Evolutionary conservation across 225 moss, liverwort and hornwort species (phyloP), one percentile per base, ranked within the genome.

Genomic region (Rhytidiadelphus loreus): DNA sequence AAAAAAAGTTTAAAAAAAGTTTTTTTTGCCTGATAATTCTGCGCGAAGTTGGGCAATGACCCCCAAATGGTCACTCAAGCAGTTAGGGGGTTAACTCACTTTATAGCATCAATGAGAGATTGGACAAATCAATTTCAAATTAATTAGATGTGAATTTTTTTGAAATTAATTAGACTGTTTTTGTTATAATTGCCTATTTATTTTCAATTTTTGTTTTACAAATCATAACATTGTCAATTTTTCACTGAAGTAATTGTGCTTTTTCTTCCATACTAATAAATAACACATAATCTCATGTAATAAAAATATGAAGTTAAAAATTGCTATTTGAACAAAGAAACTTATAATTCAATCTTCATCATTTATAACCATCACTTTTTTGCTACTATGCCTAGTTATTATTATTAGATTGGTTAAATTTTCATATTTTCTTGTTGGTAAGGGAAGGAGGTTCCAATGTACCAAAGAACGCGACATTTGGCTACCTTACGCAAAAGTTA

Each of bases 401-500:
- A 44, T 28, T 23, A 44, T 28, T 44, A 29, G 0, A 16, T 0
- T 71, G 2, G 9, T 71, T 3, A 44, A 16, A 43, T 28, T 43
- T 28, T 72, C 3, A 17, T 44, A 16, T 28, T 44, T 72, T 44
- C 10, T 44, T 73, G 18, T 17, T 29, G 11, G 73, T 2, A 29
- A 18, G 18, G 11, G 18, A 73, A 44, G 6, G 29, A 44, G 5
- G 28, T 44, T 72, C 3, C 3, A 17, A 29, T 1, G 3, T 1
- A 11, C 28, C 1, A 29, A 29, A 28, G 8, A 14, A 43, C 2
- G 2, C 4, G 0, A 11, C 17, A 17, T 72, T 24, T 72, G 3
- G 17, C 46, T 30, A 29, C 2, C 0, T 0, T 30, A 46, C 1
- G 1, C 17, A 30, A 72, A 46, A 29, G 18, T 46, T 29, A 46